Percentiles rank a stretch among this genome's conserved stretches.
phyloP scores from a whole-genome alignment of 2,329 filamentous ascomycete species.

The Diaporthe sp. region DNA sequence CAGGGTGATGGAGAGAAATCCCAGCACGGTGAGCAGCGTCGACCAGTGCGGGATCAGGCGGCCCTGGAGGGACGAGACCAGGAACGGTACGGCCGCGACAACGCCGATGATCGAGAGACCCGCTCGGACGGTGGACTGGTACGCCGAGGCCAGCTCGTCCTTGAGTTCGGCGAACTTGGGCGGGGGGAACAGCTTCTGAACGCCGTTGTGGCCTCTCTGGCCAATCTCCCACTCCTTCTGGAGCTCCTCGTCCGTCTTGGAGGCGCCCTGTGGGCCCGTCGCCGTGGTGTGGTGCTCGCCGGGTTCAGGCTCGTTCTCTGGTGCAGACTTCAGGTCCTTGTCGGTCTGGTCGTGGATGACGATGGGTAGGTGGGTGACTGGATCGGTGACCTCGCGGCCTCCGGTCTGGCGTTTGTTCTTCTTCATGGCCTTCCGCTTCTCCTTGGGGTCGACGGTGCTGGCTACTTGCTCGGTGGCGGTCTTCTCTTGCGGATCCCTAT shows the following conservation, averaged over 20 bases:
- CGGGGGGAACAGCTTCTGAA: constrained; percentile 61
- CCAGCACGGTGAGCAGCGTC: constrained; percentile 47
- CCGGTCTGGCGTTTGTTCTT: constrained; percentile 58
- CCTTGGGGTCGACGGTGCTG: constrained; percentile 57
- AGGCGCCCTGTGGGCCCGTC: constrained; percentile 54
- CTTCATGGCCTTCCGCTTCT: constrained; percentile 64
- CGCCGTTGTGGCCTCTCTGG: constrained; percentile 56
- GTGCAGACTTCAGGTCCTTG: constrained; percentile 65
- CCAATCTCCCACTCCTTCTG: constrained; percentile 51
- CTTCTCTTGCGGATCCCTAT: constrained; percentile 44
- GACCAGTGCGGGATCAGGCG: constrained; percentile 36
- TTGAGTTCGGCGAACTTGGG: constrained; percentile 61
- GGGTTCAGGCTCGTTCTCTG: constrained; percentile 52
- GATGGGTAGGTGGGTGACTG: constrained; percentile 78
- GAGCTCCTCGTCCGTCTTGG: constrained; percentile 57
- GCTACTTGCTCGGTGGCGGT: constrained; percentile 55
- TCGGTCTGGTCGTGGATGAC: constrained; percentile 77
- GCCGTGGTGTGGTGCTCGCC: constrained; percentile 54
- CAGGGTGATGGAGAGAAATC: constrained; percentile 51
- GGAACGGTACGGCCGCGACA: constrained; percentile 45
- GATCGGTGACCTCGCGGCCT: constrained; percentile 78
- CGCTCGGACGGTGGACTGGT: constrained; percentile 53
- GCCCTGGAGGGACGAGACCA: constrained; percentile 33
- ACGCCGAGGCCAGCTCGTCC: constrained; percentile 49
- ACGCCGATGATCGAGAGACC: constrained; percentile 53